Conservation (phyloP, 768 basidiomycete genomes). For the Coprinopsis strossmayeri region DNA sequence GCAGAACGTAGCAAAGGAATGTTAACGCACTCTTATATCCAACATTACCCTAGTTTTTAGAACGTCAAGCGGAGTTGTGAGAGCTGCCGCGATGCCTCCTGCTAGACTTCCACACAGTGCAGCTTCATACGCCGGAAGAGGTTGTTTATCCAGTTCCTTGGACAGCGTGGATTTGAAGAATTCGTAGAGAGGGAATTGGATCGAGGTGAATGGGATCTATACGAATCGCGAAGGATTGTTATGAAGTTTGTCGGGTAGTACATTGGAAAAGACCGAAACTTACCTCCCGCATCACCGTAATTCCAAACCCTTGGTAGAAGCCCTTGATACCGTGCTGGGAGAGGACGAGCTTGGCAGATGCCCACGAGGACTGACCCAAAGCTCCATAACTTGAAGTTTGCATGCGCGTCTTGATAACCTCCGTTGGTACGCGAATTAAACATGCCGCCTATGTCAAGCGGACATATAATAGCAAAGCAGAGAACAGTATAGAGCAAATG, state of each 20-base stretch:
- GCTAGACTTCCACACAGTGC: slow-evolving; percentile 88
- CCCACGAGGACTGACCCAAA: slow-evolving; percentile 49
- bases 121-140: slow-evolving; percentile 65
- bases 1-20: too few relatives aligned
- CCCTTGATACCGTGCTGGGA: slow-evolving; percentile 63
- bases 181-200: slow-evolving; percentile 97
- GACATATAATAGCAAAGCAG: slow-evolving; percentile 5
- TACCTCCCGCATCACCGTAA: slow-evolving; percentile 56
- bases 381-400: slow-evolving; percentile 76
- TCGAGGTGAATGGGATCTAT: slow-evolving; percentile 92
- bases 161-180: slow-evolving; percentile 69
- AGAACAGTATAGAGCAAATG: too few relatives aligned
- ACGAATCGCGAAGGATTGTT: slow-evolving; percentile 3
- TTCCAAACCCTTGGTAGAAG: slow-evolving; percentile 84
- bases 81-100: slow-evolving; percentile 82
- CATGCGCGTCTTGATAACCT: slow-evolving; percentile 90
- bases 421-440: slow-evolving; percentile 89
- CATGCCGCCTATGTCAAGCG: slow-evolving; percentile 62
- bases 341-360: slow-evolving; percentile 51
- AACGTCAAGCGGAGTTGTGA: slow-evolving; percentile 94
- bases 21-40: slow-evolving; percentile 66
- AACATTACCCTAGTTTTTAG: slow-evolving; percentile 97
- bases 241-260: slow-evolving; percentile 22
- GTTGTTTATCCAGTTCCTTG: slow-evolving; percentile 41
- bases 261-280: slow-evolving; percentile 20